A percentile compares a stretch with the other conserved stretches of the same genome.
phyloP scores from a whole-genome alignment of 768 basidiomycete species.

The Boletus tylopilopsis region DNA sequence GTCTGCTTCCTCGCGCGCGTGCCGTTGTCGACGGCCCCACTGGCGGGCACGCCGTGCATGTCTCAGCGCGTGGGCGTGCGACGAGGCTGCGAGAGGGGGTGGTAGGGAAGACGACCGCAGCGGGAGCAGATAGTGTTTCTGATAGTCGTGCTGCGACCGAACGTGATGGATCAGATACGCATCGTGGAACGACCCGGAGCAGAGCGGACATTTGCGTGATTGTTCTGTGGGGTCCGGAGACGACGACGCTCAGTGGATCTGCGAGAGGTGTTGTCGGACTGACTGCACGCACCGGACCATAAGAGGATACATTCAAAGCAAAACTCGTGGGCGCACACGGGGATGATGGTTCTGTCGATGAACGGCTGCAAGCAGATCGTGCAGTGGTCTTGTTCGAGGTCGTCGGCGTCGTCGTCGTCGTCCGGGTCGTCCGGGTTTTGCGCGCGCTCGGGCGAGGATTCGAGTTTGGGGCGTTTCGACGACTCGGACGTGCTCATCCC shows the following conservation, averaged over 20 bases:
- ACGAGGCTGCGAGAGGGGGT: slow-evolving; percentile 30
- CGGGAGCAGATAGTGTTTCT: slow-evolving; percentile 75
- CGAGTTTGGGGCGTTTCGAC: too few relatives aligned
- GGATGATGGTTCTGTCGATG: slow-evolving; percentile 75
- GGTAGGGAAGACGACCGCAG: slow-evolving; percentile 50
- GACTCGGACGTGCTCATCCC: too few relatives aligned
- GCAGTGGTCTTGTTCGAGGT: slow-evolving; percentile 45
- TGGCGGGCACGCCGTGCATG: slow-evolving; percentile 40
- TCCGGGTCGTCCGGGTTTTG: too few relatives aligned
- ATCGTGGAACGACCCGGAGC: slow-evolving; percentile 63
- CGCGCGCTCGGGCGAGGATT: too few relatives aligned
- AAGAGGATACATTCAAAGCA: slow-evolving; percentile 88
- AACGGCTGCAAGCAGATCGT: slow-evolving; percentile 83
- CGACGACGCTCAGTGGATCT: too few relatives aligned
- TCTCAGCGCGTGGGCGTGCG: slow-evolving; percentile 27
- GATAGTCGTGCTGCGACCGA: slow-evolving; percentile 74
- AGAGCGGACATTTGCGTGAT: slow-evolving; percentile 76
- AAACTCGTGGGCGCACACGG: slow-evolving; percentile 87
- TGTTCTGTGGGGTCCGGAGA: too few relatives aligned
- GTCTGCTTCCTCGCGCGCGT: slow-evolving; percentile 56
- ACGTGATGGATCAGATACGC: slow-evolving; percentile 74
- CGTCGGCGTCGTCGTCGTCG: neutral
- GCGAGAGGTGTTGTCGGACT: neutral
- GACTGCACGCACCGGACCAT: slow-evolving; percentile 67
- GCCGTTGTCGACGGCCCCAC: slow-evolving; percentile 53